Percentiles rank a stretch among this genome's conserved stretches.
These are phyloP conservation scores for Brasilioporus rufonigricans DNA, from an alignment of 768 basidiomycete species.

Conservation along the genomic window DNA sequence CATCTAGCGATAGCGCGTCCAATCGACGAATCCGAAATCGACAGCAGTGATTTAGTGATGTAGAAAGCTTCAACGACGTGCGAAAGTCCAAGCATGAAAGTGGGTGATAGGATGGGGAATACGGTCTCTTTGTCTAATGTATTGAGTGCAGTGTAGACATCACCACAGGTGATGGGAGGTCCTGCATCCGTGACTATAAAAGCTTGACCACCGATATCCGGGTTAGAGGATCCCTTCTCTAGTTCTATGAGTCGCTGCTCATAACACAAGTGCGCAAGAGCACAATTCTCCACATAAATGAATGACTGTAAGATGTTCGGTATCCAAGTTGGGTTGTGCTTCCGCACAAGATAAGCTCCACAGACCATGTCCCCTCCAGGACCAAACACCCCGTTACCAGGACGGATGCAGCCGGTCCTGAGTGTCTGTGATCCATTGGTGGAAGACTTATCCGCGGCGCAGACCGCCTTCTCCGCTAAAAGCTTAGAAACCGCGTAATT, in stretches of 20 bases:
- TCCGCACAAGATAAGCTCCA: conserved; percentile 59
- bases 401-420: conserved; percentile 73
- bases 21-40: conserved; percentile 29
- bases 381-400: conserved; percentile 75
- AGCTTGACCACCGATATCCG: conserved; percentile 73
- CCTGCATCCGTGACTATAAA: conserved; percentile 69
- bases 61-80: conserved; percentile 58
- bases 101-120: conserved; percentile 58
- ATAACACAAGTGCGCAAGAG: conserved; percentile 68
- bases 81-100: conserved; percentile 62
- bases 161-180: conserved; percentile 59
- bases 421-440: conserved; percentile 35
- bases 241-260: conserved; percentile 66
- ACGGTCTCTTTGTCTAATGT: conserved; percentile 55
- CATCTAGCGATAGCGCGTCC: conserved; percentile 34
- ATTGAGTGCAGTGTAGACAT: conserved; percentile 53
- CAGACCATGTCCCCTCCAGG: conserved; percentile 71
- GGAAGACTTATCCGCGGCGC: conserved; percentile 38
- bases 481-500: conserved; percentile 73
- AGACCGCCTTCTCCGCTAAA: conserved; percentile 51
- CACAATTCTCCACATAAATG: conserved; percentile 75
- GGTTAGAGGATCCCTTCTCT: conserved; percentile 38
- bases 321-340: conserved; percentile 64
- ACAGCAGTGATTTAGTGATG: conserved; percentile 42
- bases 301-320: conserved; percentile 57